A percentile compares a stretch with the other conserved stretches of the same genome.
phyloP scores from a whole-genome alignment of 2,329 filamentous ascomycete genomes.

The Aspergillus latus region DNA sequence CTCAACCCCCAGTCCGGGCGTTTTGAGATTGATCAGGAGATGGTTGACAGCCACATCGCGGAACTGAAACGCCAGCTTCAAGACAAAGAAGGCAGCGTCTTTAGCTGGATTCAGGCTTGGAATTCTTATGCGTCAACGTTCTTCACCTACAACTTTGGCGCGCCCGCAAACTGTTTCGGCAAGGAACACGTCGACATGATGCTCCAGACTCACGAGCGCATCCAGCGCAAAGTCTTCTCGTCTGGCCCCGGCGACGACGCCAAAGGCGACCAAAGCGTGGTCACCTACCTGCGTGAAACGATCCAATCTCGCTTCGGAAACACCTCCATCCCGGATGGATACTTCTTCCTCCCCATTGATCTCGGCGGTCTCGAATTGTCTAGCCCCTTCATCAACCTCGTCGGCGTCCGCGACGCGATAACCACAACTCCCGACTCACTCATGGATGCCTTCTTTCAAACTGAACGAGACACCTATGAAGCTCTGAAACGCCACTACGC shows the following conservation, averaged over 20 bases:
- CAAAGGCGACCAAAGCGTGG: conserved; percentile 10
- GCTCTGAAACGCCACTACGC: conserved; percentile 4
- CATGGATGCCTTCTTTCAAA: conserved; percentile 10
- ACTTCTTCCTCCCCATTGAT: conserved; percentile 18
- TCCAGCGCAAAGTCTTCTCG: conserved; percentile 14
- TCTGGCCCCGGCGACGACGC: neutral
- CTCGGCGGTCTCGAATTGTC: conserved; percentile 17
- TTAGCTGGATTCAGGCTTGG: conserved; percentile 19
- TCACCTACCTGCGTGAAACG: conserved; percentile 12
- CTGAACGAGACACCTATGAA: conserved; percentile 3
- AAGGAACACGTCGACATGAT: conserved; percentile 17
- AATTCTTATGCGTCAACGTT: conserved; percentile 17
- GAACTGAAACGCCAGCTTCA: conserved; percentile 11
- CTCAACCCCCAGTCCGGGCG: conserved; percentile 12
- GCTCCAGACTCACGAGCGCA: conserved; percentile 14
- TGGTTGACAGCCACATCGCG: conserved; percentile 10
- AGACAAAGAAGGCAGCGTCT: conserved; percentile 11
- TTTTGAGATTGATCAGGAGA: conserved; percentile 18
- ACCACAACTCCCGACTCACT: neutral
- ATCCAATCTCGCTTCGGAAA: conserved; percentile 9
- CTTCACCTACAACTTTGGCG: conserved; percentile 19
- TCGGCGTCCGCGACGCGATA: conserved; percentile 10
- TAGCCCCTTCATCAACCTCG: conserved; percentile 14
- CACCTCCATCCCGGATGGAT: conserved; percentile 12
- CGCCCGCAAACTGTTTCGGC: conserved; percentile 17